Evolutionary conservation across 139 green algal genomes (phyloP), one percentile per base, ranked within the genome.

Genomic region (Micractinium conductrix): DNA sequence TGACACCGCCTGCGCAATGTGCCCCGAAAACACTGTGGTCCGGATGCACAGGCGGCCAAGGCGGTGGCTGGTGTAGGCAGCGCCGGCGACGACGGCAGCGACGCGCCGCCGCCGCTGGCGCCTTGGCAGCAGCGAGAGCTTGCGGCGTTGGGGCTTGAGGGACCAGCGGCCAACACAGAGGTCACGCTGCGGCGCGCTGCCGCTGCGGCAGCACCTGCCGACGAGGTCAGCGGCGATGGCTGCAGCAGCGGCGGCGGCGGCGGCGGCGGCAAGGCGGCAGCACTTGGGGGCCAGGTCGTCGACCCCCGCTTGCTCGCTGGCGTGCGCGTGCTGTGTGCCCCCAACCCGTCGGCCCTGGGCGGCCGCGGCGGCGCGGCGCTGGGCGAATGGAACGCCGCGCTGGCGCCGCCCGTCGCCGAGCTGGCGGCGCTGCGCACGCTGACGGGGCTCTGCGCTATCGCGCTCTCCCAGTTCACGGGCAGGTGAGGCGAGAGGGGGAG

Each of bases 291-390:
- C 17, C 30, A 42, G 0, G 63, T 74, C 48, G 73, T 92, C 21
- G 93, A 96, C 62, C 44, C 86, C 0, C 80, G 93, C 0, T 79
- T 96, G 81, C 62, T 96, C 71, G 91, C 90, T 6, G 93, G 82
- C 1, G 42, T 90, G 2, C 84, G 93, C 1, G 79, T 93, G 19
- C 80, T 95, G 75, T 88, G 88, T 21, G 90, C 91, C 0, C 44
- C 65, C 0, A 85, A 79, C 8, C 80, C 87, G 19, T 75, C 78
- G 17, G 91, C 95, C 42, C 60, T 96, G 35, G 65, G 79, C 50
- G 86, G 84, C 0, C 88, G 78, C 26, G 74, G 65, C 45, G 33
- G 80, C 14, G 48, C 72, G 43, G 74, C 87, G 22, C 76, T 90
- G 33, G 80, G 87, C 21, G 55, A 35, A 24, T 90, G 87, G 85